Percentiles rank a stretch among this genome's conserved stretches.
Conservation (phyloP, 2,329 filamentous ascomycete genomes). For the Zelopaecilomyces penicillatus region DNA sequence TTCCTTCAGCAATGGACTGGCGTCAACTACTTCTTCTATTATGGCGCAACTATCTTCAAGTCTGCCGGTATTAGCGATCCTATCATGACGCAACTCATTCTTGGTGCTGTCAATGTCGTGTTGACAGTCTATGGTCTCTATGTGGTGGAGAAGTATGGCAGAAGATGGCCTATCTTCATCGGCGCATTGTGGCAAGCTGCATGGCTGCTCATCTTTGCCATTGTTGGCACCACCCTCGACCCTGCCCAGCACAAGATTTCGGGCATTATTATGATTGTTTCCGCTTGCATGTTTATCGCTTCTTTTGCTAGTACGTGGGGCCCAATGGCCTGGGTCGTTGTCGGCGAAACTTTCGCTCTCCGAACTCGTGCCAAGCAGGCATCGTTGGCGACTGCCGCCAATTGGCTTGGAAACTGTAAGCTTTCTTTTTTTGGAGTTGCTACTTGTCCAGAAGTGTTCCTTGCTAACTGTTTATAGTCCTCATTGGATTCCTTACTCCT, state of each 20-base stretch:
- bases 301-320: constrained; percentile 65
- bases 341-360: constrained; percentile 57
- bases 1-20: constrained; percentile 61
- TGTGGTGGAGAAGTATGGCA: constrained; percentile 58
- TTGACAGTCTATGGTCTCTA: constrained; percentile 61
- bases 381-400: constrained; percentile 44
- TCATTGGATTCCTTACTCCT: constrained; percentile 60
- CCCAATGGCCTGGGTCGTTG: constrained; percentile 60
- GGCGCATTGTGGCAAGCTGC: constrained; percentile 60
- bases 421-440: neutral
- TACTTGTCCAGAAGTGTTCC: neutral
- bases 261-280: constrained; percentile 62
- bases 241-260: constrained; percentile 35
- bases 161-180: constrained; percentile 57
- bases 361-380: constrained; percentile 47
- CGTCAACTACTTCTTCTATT: constrained; percentile 56
- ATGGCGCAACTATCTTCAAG: constrained; percentile 59
- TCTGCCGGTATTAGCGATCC: constrained; percentile 58
- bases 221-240: constrained; percentile 40
- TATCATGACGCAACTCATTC: constrained; percentile 59
- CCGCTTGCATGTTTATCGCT: constrained; percentile 66
- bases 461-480: constrained; percentile 28
- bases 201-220: constrained; percentile 58
- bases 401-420: constrained; percentile 53
- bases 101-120: constrained; percentile 58